Conservation (phyloP, 768 basidiomycete genomes). For the Tulasnella sp. region DNA sequence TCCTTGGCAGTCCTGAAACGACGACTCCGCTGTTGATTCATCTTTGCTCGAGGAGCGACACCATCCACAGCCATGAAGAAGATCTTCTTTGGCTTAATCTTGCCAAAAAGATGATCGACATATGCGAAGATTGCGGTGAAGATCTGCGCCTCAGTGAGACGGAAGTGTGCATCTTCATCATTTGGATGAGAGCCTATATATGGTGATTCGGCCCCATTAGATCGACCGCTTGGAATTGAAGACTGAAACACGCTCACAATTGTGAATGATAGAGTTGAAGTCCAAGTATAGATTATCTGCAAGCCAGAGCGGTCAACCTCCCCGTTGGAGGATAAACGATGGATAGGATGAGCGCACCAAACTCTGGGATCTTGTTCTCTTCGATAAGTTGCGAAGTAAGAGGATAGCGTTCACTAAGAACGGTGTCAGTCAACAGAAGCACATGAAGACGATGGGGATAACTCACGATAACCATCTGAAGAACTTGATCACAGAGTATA, state of each 20-base stretch:
- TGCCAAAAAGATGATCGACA: conserved; percentile 91
- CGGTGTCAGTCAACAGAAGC: neutral
- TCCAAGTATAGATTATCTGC: conserved; percentile 86
- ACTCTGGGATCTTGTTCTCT: conserved; percentile 98
- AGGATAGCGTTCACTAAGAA: conserved; percentile 82
- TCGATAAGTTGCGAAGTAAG: conserved; percentile 95
- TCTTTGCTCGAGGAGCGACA: conserved; percentile 94
- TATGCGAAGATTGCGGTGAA: conserved; percentile 95
- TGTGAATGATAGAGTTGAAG: conserved; percentile 89
- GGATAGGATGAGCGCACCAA: conserved; percentile 45
- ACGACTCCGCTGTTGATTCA: conserved; percentile 95
- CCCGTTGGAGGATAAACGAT: neutral
- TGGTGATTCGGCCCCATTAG: neutral
- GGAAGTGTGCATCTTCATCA: conserved; percentile 91
- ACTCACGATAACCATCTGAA: conserved; percentile 92
- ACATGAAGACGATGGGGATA: neutral
- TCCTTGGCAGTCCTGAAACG: conserved; percentile 93
- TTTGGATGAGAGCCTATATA: conserved; percentile 82
- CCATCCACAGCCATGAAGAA: conserved; percentile 99
- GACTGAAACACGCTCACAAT: conserved; percentile 37
- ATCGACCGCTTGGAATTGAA: neutral
- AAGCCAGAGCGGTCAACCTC: neutral
- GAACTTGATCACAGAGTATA: conserved; percentile 44
- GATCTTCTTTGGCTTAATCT: conserved; percentile 94
- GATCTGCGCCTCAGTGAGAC: conserved; percentile 93